Evolutionary conservation across 129 eudicot genomes (phyloP), one percentile per base, ranked within the genome.

Genomic region (Pseudognaphalium luteoalbum): DNA sequence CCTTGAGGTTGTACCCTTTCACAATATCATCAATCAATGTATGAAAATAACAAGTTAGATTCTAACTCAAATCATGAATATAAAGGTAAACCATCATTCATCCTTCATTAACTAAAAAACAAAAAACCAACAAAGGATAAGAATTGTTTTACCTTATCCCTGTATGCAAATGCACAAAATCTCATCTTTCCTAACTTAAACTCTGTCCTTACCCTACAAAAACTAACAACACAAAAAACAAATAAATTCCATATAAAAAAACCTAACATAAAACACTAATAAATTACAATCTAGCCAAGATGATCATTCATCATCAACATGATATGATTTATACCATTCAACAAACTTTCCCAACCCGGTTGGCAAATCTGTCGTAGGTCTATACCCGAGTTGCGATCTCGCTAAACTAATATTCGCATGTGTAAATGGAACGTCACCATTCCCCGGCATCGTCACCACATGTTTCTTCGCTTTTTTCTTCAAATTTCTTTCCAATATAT

Each of bases 351-450:
- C 86, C 85, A 88, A 86, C 78, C 93, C 93, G 76, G 90, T 86
- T 77, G 84, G 80, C 74, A 88, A 80, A 80, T 88, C 93, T 15
- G 93, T 88, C 2, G 82, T 81, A 20, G 93, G 93, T 62, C 84
- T 83, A 70, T 88, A 88, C 82, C 90, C 90, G 72, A 88, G 81
- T 51, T 86, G 79, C 33, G 70, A 81, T 63, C 78, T 86, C 37
- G 93, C 93, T 73, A 44, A 72, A 64, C 93, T 88, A n/a, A 88
- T 88, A 78, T 88, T 88, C 34, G 93, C 93, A 42, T 88, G 88
- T 0, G 93, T 88, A 34, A 81, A 88, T 60, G 87, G 93, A 22
- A 88, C 93, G 76, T 88, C 93, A 51, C 93, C 93, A 82, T 88
- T 88, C 65, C 93, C 88, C 2, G 88, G 93, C 88, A 88, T 82